Evolutionary conservation across 768 basidiomycete species (phyloP).

Genomic region (Trametes meyenii): DNA sequence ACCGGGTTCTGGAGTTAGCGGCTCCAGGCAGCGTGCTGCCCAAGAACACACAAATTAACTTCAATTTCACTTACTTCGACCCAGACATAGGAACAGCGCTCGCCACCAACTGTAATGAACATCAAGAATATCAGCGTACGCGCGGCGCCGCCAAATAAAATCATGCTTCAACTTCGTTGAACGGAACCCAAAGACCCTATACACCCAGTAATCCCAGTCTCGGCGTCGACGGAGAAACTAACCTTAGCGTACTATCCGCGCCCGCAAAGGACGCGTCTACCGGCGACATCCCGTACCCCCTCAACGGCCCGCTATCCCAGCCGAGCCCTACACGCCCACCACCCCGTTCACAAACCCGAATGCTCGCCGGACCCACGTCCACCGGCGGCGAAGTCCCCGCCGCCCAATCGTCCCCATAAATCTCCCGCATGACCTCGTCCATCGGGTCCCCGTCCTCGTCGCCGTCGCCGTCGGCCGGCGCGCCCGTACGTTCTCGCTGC

Average conservation of each 20-base stretch:
- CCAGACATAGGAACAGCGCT: too few relatives aligned
- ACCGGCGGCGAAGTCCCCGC: slow-evolving; percentile 14
- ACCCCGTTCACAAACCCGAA: slow-evolving; percentile 4
- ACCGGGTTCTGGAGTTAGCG: too few relatives aligned
- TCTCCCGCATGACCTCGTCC: slow-evolving; percentile 34
- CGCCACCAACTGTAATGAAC: too few relatives aligned
- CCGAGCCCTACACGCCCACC: slow-evolving; percentile 12
- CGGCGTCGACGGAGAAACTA: slow-evolving; percentile 25
- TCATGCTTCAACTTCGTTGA: too few relatives aligned
- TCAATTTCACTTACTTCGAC: too few relatives aligned
- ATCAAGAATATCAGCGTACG: too few relatives aligned
- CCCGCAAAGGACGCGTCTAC: slow-evolving; percentile 23
- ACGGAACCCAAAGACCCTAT: too few relatives aligned
- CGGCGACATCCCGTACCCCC: slow-evolving; percentile 4
- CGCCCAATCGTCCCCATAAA: slow-evolving; percentile 31
- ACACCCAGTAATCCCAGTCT: neutral
- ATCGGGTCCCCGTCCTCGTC: slow-evolving; percentile 26
- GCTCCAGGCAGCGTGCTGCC: too few relatives aligned
- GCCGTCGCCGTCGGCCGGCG: too few relatives aligned
- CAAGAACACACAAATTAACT: too few relatives aligned
- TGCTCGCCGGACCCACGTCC: neutral
- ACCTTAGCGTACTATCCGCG: slow-evolving; percentile 24
- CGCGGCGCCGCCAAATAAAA: too few relatives aligned
- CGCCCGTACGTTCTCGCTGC: neutral
- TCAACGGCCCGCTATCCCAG: slow-evolving; percentile 6